Evolutionary conservation across 805 yeast species (phyloP), one percentile per base, ranked within the genome.

Genomic region (Blastobotrys chiropterorum): DNA sequence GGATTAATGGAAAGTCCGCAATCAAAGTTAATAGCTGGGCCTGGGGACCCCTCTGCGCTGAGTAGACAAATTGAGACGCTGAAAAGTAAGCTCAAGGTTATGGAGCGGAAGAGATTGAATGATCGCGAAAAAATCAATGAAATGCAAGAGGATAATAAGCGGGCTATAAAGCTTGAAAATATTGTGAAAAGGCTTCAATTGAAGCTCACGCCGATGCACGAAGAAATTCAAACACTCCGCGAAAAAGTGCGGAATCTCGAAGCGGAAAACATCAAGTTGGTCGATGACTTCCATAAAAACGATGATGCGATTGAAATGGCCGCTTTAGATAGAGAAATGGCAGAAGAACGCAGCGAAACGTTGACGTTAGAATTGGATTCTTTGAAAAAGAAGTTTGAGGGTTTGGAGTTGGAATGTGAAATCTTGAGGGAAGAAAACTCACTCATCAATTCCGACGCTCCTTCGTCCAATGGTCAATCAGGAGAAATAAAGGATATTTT

Each of bases 241-340:
- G 41, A 56, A 0, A 58, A 52, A 30, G 34, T 62, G 14, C 42
- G 55, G 2, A 50, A 48, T 19, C 48, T 56, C 20, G 62, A 59
- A 52, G 48, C 48, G 20, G 57, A 52, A 45, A 57, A 59, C 51
- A 39, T 17, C 46, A 50, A 30, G 40, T 39, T 22, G 21, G 13
- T 17, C n/a, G 16, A 19, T n/a, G 58, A 61, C 44, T 50, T 56
- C 38, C 54, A 56, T 30, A 39, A 54, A 47, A 53, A 60, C 51
- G 59, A 61, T 11, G 69, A 66, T 16, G 61, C 58, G 8, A 46
- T 64, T 16, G 73, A 69, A 51, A 53, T 67, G 22, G 63, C 66
- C 2, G 56, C 61, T 6, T 57, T 70, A 1, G 75, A 70, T 45
- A 53, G 56, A 39, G 72, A 70, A 52, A 59, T 70, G 51, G 70